phyloP scores from a whole-genome alignment of 2,329 filamentous ascomycete species.

The Salinomyces thailandicus region DNA sequence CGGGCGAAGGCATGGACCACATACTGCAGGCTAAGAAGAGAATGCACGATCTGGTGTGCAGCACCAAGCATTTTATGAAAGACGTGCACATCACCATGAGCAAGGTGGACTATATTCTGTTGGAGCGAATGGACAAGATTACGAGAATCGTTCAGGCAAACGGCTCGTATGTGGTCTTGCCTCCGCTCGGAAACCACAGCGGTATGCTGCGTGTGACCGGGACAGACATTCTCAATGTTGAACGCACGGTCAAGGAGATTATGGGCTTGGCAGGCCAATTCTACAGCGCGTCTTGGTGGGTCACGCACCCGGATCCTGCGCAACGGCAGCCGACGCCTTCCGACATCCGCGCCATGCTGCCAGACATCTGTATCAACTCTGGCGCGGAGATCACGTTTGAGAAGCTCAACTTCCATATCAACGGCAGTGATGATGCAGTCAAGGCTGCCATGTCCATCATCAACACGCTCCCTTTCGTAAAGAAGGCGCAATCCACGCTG shows the following conservation, averaged over 20 bases:
- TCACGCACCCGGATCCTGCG: constrained; percentile 62
- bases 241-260: constrained; percentile 87
- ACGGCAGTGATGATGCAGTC: constrained; percentile 90
- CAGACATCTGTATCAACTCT: constrained; percentile 92
- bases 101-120: constrained; percentile 89
- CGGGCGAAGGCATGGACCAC: constrained; percentile 72
- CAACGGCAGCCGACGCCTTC: constrained; percentile 51
- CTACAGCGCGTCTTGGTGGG: constrained; percentile 94
- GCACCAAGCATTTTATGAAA: constrained; percentile 70
- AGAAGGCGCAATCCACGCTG: constrained; percentile 80
- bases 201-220: constrained; percentile 84
- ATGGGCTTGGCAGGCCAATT: constrained; percentile 96
- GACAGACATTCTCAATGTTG: constrained; percentile 83
- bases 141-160: constrained; percentile 97
- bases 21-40: constrained; percentile 86
- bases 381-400: constrained; percentile 92
- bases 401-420: constrained; percentile 85
- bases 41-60: constrained; percentile 72
- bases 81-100: constrained; percentile 80
- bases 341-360: constrained; percentile 81
- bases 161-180: constrained; percentile 88
- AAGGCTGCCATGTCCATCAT: constrained; percentile 93
- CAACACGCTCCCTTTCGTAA: constrained; percentile 80
- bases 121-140: constrained; percentile 88
- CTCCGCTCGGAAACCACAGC: constrained; percentile 73